Base-by-base conservation (phyloP, 768 basidiomycete genomes). In the Tremella yokohamensis region DNA sequence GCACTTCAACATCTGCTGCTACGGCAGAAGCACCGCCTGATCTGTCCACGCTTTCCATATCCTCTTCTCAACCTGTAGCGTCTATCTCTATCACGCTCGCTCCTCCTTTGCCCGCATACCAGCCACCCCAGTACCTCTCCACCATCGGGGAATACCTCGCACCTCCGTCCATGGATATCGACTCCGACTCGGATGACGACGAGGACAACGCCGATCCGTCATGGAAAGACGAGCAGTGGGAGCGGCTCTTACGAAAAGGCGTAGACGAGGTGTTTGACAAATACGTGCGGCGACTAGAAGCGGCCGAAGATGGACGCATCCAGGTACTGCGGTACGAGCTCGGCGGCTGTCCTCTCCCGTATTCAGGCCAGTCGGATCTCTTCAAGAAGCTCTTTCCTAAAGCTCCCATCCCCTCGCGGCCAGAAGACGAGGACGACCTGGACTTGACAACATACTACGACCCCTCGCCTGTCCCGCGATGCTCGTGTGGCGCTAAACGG, bases 281-380 rank as follows among this genome's bases (percentile, higher is more conserved):
- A 16, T 98, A 96, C 70, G 84, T 83, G 52, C 84, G 84, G 67
- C 81, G 90, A 34, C 83, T 90, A 40, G 80, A 82, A 61, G 85
- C 87, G 69, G 85, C 86, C 22, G 83, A 87, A 12, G 75, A 66
- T 11, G 75, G 69, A 11, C 40, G 52, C 4, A 58, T 57, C 64
- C 94, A 98, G 73, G 93, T 92, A 64, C 79, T 98, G 49, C 82
- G 94, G 52, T 98, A 98, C 71, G 91, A 96, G 47, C 80, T 92
- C n/a, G 82, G 83, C 29, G 89, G 91, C 20, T 82, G 79, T 0
- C 94, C 94, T 1, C 79, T 97, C 2, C 88, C 90, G 9, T 98
- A 87, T 76, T 82, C 87, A n/a, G 84, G 84, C 16, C 58, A 63
- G 15, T 92, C 92, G 65, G 77, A 79, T 2, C 80, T 86, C 8